Base-by-base conservation (phyloP, 805 yeast genomes). In the Wickerhamomyces pijperi region DNA sequence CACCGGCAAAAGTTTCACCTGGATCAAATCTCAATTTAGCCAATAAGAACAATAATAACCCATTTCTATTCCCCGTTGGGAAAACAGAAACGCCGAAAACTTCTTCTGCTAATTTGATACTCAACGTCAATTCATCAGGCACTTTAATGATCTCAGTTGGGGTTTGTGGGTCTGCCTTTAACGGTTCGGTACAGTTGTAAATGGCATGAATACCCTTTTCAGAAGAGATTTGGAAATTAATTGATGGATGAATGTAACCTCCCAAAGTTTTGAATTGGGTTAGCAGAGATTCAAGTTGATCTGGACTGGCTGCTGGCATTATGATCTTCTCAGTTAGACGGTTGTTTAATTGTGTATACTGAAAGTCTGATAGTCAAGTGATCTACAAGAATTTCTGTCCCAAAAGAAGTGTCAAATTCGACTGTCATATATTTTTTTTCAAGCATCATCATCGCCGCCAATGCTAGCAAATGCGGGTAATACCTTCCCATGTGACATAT, bases 251-350 rank as follows among this genome's bases (percentile, higher is more conserved):
- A 15, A 72, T 59, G 0, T 36, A 20, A 2, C 67, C 58, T 16
- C 72, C 73, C 42, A 67, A 56, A 1, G 42, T 37, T 3, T 28
- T 46, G 1, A 70, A 67, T 74, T 74, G 65, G 3, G 49, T 32
- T 2, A 66, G 16, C 16, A 59, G 21, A 2, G 16, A 12, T 4
- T 42, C 34, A 2, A 48, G 36, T 7, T 28, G n/a, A n/a, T n/a
- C n/a, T n/a, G n/a, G n/a, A n/a, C n/a, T n/a, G n/a, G n/a, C n/a
- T n/a, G n/a, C n/a, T n/a, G n/a, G n/a, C n/a, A n/a, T n/a, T n/a
- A n/a, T n/a, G n/a, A n/a, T n/a, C n/a, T n/a, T n/a, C n/a, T n/a
- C n/a, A n/a, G n/a, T n/a, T n/a, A n/a, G n/a, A n/a, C n/a, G n/a
- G n/a, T n/a, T n/a, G n/a, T n/a, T n/a, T n/a, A n/a, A n/a, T n/a